Conservation (phyloP, 2,329 filamentous ascomycete genomes). For the Penicillium sp. region DNA sequence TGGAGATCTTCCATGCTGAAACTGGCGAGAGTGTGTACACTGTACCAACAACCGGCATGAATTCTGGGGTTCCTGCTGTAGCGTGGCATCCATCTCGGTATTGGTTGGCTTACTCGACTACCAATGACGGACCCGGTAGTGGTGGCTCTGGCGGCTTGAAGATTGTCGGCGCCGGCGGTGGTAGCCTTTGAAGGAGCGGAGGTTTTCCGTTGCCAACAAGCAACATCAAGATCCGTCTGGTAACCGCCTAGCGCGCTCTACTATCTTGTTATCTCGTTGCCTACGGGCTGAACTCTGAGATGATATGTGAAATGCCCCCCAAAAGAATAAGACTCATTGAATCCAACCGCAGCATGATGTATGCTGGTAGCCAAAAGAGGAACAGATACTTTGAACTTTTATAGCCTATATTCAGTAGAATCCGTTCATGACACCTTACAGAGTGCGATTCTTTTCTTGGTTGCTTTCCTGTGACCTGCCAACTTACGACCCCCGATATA, state of each 20-base stretch:
- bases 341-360: too few relatives aligned
- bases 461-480: too few relatives aligned
- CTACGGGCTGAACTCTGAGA: neutral
- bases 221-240: neutral
- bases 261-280: neutral
- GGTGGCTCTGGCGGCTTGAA: constrained; percentile 48
- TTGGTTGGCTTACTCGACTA: constrained; percentile 54
- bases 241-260: neutral
- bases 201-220: neutral
- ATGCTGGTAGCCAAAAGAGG: too few relatives aligned
- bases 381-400: too few relatives aligned
- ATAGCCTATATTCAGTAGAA: neutral
- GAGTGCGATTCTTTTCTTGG: too few relatives aligned
- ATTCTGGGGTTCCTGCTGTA: constrained; percentile 49
- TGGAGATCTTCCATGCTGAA: constrained; percentile 57
- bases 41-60: constrained; percentile 43
- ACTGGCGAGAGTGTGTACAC: constrained; percentile 54
- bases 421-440: neutral
- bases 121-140: constrained; percentile 45
- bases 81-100: constrained; percentile 56
- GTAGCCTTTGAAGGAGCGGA: constrained; percentile 34
- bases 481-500: too few relatives aligned
- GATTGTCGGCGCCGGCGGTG: constrained; percentile 53
- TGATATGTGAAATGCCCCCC: too few relatives aligned
- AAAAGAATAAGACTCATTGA: too few relatives aligned